Conservation (phyloP, 352 stramenopile genomes). For the Globisporangium perplexum region DNA sequence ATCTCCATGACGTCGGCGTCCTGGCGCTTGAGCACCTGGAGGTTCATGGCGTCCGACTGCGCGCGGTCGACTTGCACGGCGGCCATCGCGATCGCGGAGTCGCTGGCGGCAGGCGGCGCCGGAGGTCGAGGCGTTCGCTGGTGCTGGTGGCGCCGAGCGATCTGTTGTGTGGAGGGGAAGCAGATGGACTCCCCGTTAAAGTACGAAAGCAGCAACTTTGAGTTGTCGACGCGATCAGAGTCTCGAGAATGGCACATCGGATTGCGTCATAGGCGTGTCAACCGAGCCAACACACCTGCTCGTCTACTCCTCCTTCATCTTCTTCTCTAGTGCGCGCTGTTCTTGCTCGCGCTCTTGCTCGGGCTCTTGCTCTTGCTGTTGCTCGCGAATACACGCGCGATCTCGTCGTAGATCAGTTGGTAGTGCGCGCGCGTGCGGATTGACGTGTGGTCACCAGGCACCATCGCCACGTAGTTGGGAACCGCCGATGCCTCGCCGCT, state of each 20-base stretch:
- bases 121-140: neutral
- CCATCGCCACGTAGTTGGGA: constrained; percentile 60
- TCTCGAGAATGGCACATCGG: too few species aligned
- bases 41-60: constrained; percentile 84
- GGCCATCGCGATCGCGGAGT: constrained; percentile 18
- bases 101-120: too few species aligned
- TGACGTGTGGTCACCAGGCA: constrained; percentile 64
- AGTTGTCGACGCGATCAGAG: too few species aligned
- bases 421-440: constrained; percentile 71
- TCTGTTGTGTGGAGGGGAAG: neutral
- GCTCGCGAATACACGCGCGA: constrained; percentile 25
- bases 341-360: neutral
- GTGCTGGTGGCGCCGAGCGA: constrained; percentile 1
- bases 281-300: too few species aligned
- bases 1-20: constrained; percentile 77
- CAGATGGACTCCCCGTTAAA: neutral
- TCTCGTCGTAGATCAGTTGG: constrained; percentile 53
- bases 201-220: neutral
- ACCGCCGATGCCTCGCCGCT: constrained; percentile 9
- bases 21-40: constrained; percentile 83
- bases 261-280: too few species aligned
- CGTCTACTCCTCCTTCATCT: too few species aligned
- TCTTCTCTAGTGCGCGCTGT: neutral
- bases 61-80: constrained; percentile 65
- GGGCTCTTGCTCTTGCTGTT: neutral